Percentiles rank a stretch among this genome's conserved stretches.
Evolutionary conservation across 2,329 filamentous ascomycete genomes (phyloP).

Genomic region (Alternaria consortialis): DNA sequence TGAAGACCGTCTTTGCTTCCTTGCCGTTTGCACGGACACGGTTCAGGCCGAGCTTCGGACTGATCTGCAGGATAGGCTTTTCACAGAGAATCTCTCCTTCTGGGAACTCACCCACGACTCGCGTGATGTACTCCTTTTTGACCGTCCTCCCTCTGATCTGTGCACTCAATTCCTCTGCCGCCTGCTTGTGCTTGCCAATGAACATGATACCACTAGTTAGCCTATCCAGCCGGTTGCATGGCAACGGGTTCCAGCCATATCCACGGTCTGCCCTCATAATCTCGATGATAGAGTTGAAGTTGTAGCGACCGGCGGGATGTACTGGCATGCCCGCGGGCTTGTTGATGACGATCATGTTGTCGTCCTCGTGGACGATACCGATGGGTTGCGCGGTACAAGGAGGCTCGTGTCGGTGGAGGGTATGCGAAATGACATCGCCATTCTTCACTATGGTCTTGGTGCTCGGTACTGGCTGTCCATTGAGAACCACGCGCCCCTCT

Average conservation of each 20-base stretch:
- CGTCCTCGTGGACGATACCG: slow-evolving; percentile 86
- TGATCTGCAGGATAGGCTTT: slow-evolving; percentile 92
- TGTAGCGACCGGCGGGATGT: slow-evolving; percentile 93
- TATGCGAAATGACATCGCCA: slow-evolving; percentile 91
- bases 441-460: slow-evolving; percentile 80
- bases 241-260: slow-evolving; percentile 66
- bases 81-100: slow-evolving; percentile 92
- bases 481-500: slow-evolving; percentile 79
- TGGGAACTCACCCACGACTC: slow-evolving; percentile 90
- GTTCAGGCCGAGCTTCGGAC: slow-evolving; percentile 93
- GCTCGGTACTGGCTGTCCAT: slow-evolving; percentile 73
- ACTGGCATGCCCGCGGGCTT: slow-evolving; percentile 96
- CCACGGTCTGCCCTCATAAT: slow-evolving; percentile 83
- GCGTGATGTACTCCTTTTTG: slow-evolving; percentile 92
- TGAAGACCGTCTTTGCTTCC: slow-evolving; percentile 88
- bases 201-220: slow-evolving; percentile 99
- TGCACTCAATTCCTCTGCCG: slow-evolving; percentile 77
- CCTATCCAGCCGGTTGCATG: slow-evolving; percentile 93
- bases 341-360: slow-evolving; percentile 94
- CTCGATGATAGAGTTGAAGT: slow-evolving; percentile 93
- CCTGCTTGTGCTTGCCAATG: slow-evolving; percentile 83
- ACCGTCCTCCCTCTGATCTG: slow-evolving; percentile 85
- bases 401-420: slow-evolving; percentile 92
- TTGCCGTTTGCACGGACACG: slow-evolving; percentile 94
- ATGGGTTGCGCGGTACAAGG: slow-evolving; percentile 85